Evolutionary conservation across 2,329 filamentous ascomycete species (phyloP).

Genomic region (Myriosclerotinia curreyana): DNA sequence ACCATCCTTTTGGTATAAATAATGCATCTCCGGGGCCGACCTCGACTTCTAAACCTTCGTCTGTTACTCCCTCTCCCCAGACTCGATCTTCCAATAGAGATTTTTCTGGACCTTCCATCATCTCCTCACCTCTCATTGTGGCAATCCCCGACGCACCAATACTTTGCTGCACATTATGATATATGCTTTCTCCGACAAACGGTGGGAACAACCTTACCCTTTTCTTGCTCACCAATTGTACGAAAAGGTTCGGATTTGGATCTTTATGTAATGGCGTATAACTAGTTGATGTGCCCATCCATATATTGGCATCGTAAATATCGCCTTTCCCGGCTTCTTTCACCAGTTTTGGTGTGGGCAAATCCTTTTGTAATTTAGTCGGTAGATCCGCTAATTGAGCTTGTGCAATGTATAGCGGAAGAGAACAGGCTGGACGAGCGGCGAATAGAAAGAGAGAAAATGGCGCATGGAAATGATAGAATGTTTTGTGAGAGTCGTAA

Average conservation of each 20-base stretch:
- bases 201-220: slow-evolving; percentile 69
- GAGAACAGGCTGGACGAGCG: neutral
- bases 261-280: slow-evolving; percentile 90
- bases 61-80: slow-evolving; percentile 52
- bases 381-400: slow-evolving; percentile 70
- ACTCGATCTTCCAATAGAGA: slow-evolving; percentile 62
- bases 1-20: slow-evolving; percentile 82
- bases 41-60: slow-evolving; percentile 41
- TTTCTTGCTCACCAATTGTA: slow-evolving; percentile 75
- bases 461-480: slow-evolving; percentile 48
- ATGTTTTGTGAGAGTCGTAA: slow-evolving; percentile 36
- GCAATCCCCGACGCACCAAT: slow-evolving; percentile 41
- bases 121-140: slow-evolving; percentile 69
- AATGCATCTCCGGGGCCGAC: slow-evolving; percentile 66
- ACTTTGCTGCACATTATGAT: slow-evolving; percentile 48
- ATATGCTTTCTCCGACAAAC: slow-evolving; percentile 59
- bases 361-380: slow-evolving; percentile 55
- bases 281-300: slow-evolving; percentile 83
- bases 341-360: slow-evolving; percentile 67
- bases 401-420: slow-evolving; percentile 77
- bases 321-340: slow-evolving; percentile 67
- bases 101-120: slow-evolving; percentile 83
- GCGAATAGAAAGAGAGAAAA: slow-evolving; percentile 34
- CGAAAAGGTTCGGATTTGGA: slow-evolving; percentile 90
- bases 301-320: slow-evolving; percentile 82